Conservation (phyloP, 768 basidiomycete genomes). For the Tulasnella sp. region DNA sequence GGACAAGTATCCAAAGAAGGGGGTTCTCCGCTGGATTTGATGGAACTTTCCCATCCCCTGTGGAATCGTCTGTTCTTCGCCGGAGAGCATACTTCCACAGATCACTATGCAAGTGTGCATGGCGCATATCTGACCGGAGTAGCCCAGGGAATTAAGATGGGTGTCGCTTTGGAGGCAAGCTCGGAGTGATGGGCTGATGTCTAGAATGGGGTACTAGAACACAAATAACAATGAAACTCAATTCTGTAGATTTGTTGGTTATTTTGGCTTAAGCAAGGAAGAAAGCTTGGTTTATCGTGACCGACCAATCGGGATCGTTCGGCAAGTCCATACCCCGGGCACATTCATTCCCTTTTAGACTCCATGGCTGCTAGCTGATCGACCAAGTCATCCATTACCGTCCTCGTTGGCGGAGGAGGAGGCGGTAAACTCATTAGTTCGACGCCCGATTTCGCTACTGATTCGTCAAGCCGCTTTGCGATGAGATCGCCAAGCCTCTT, state of each 20-base stretch:
- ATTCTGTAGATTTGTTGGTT: too few relatives aligned
- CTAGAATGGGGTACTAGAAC: background rate
- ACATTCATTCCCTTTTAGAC: background rate
- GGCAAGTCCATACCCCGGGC: too few relatives aligned
- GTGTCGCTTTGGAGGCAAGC: background rate
- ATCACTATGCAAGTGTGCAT: constrained; percentile 29
- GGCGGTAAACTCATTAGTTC: constrained; percentile 36
- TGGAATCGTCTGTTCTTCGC: constrained; percentile 30
- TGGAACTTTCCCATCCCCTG: constrained; percentile 26
- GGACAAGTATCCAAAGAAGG: constrained; percentile 10
- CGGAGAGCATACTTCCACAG: constrained; percentile 27
- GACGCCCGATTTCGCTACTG: constrained; percentile 31
- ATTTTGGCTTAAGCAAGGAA: too few relatives aligned
- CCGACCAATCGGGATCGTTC: too few relatives aligned
- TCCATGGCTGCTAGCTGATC: constrained; percentile 72
- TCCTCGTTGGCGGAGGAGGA: constrained; percentile 19
- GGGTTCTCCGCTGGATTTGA: constrained; percentile 31
- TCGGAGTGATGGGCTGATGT: background rate
- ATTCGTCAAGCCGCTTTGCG: constrained; percentile 34
- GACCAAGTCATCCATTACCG: constrained; percentile 78
- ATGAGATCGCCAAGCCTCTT: constrained; percentile 38
- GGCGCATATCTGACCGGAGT: constrained; percentile 27
- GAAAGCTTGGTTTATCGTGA: background rate
- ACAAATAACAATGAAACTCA: background rate
- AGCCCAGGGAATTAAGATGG: background rate